Conservation (phyloP, 192 early-diverging fungal species). For the Kappamyces sp. region DNA sequence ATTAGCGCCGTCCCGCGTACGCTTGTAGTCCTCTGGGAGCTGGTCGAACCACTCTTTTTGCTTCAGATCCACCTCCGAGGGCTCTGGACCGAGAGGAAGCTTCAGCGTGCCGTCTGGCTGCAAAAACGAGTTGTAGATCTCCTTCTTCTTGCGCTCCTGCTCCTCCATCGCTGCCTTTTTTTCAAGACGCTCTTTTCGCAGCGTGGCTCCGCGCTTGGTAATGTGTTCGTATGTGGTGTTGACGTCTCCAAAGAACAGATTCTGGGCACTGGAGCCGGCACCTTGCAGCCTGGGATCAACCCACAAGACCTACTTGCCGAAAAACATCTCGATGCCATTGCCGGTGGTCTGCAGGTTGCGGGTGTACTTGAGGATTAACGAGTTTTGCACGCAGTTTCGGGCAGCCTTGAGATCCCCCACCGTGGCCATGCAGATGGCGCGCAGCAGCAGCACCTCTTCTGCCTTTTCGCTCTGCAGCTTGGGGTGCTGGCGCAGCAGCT, state of each 20-base stretch:
- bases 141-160: slow-evolving; percentile 43
- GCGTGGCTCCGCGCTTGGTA: slow-evolving; percentile 61
- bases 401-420: slow-evolving; percentile 61
- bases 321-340: slow-evolving; percentile 74
- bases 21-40: slow-evolving; percentile 64
- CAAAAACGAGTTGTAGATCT: slow-evolving; percentile 59
- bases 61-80: slow-evolving; percentile 49
- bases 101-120: slow-evolving; percentile 66
- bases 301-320: slow-evolving; percentile 51
- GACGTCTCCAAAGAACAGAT: slow-evolving; percentile 85
- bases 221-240: slow-evolving; percentile 77
- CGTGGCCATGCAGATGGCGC: slow-evolving; percentile 75
- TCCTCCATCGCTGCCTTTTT: slow-evolving; percentile 26
- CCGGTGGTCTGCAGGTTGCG: slow-evolving; percentile 65
- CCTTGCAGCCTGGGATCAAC: slow-evolving; percentile 31
- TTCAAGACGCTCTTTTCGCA: slow-evolving; percentile 48
- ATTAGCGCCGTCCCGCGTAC: slow-evolving; percentile 19
- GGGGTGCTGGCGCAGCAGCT: slow-evolving; percentile 60
- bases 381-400: slow-evolving; percentile 72
- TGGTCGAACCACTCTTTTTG: slow-evolving; percentile 62
- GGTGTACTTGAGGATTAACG: slow-evolving; percentile 80
- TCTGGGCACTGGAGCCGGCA: slow-evolving; percentile 49
- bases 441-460: slow-evolving; percentile 69
- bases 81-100: slow-evolving; percentile 58
- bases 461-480: slow-evolving; percentile 58